Base-by-base conservation (phyloP, 2,329 filamentous ascomycete species). In the Aspergillus eucalypticola region DNA sequence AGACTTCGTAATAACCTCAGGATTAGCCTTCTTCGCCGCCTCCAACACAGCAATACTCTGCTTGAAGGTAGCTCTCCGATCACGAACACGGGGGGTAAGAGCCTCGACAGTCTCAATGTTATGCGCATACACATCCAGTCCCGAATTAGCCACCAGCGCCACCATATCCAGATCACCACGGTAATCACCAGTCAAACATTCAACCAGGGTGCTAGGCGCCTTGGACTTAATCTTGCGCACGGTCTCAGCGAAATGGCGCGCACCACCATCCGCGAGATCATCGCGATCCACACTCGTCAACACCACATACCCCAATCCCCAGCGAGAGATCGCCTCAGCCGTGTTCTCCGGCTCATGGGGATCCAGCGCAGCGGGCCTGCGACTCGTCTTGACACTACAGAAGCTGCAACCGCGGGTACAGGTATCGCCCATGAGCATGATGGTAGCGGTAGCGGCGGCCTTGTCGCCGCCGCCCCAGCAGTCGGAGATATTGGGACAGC, bases 351-450 rank as follows among this genome's bases (percentile, higher is more conserved):
- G 95, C 79, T 99, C 95, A 77, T 98, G 94, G 2, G 91, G 90
- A 75, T 99, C 95, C 53, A 99, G 84, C 10, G 95, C 91, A 11
- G 92, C 88, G 0, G 87, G 87, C 1, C 82, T 79, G 46, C 90
- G 88, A 60, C 82, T 88, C 3, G 95, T 99, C 84, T 98, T 98
- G 55, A 99, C 95, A 66, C 89, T 92, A 84, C 95, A 99, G 82
- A 99, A 99, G 56, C 95, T 87, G 78, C 95, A 99, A 17, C 94
- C 95, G 61, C 95, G 86, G 17, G 95, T 99, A 78, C 95, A 99
- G 8, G 94, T 98, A 76, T 99, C 95, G 65, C 95, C 95, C 93
- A 98, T 98, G 51, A 99, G 82, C 95, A 99, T 99, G 77, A 99
- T 98, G 10, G 95, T 99, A 2, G 95, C 95, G 32, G 95, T 99